phyloP scores from a whole-genome alignment of 495 filamentous ascomycete genomes.

The Aspergillus mulundensis region DNA sequence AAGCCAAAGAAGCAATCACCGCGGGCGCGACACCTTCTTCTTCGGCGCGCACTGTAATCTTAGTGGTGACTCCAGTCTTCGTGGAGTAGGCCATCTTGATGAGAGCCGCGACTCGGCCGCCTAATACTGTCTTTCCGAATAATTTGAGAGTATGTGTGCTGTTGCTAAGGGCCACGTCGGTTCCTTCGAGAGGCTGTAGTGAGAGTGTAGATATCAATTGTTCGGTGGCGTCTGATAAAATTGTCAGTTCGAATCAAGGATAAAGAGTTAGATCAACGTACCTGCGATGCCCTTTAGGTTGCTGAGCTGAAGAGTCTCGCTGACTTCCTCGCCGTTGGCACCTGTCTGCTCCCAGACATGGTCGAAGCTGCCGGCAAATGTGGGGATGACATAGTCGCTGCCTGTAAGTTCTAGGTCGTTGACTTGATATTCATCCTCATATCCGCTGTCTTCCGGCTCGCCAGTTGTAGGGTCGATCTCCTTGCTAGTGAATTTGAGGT shows the following conservation, averaged over 20 bases:
- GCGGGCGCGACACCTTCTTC: conserved; percentile 86
- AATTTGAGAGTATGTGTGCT: conserved; percentile 94
- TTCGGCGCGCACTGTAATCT: conserved; percentile 85
- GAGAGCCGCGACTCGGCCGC: conserved; percentile 81
- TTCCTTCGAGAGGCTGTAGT: conserved; percentile 90
- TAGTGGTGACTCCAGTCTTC: conserved; percentile 90
- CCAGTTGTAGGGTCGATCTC: conserved; percentile 95
- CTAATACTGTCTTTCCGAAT: conserved; percentile 90
- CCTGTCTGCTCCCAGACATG: conserved; percentile 96
- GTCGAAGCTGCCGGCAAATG: conserved; percentile 91
- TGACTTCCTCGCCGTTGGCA: conserved; percentile 80
- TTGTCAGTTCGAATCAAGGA: conserved; percentile 32
- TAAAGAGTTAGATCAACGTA: conserved; percentile 42
- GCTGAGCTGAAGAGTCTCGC: conserved; percentile 86
- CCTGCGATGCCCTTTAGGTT: conserved; percentile 89
- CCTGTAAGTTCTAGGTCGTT: conserved; percentile 88
- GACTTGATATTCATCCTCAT: conserved; percentile 97
- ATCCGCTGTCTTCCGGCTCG: conserved; percentile 87
- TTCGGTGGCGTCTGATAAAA: conserved; percentile 78
- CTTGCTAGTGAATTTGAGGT: conserved; percentile 94
- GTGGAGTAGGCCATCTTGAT: conserved; percentile 91
- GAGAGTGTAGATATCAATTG: conserved; percentile 81
- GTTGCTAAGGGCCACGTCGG: conserved; percentile 78
- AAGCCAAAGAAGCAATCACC: conserved; percentile 81
- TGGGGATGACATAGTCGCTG: conserved; percentile 89